These are phyloP conservation scores for Centrapalus pauciflorus DNA, from an alignment of 129 eudicot species.

Conservation along the genomic window DNA sequence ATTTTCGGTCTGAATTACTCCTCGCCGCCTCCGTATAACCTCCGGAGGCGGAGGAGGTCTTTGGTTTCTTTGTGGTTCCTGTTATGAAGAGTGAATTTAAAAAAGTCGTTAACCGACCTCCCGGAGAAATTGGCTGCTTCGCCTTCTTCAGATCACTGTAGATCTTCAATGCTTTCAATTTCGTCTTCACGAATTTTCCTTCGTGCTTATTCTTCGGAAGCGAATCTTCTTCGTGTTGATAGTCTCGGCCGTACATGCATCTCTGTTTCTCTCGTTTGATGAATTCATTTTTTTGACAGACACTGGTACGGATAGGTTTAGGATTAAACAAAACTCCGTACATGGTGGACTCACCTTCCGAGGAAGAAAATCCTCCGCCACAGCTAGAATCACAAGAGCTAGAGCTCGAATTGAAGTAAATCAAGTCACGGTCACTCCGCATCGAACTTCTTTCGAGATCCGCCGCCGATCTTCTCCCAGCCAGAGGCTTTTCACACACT, in stretches of 20 bases:
- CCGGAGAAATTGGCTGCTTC: conserved; percentile 77
- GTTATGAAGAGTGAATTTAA: conserved; percentile 56
- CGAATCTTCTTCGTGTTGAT: background rate
- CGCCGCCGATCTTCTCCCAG: conserved; percentile 34
- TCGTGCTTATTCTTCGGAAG: conserved; percentile 32
- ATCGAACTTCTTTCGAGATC: conserved; percentile 23
- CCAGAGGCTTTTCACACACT: conserved; percentile 20
- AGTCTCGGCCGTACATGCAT: background rate
- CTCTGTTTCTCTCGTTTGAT: background rate
- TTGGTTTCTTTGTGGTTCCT: conserved; percentile 32
- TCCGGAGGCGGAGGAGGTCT: conserved; percentile 2
- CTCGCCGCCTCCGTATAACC: background rate
- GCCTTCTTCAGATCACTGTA: conserved; percentile 65
- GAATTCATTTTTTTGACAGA: conserved; percentile 18
- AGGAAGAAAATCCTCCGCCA: conserved; percentile 39
- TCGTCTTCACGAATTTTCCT: conserved; percentile 53
- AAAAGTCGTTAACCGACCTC: conserved; percentile 53
- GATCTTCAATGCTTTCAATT: conserved; percentile 58
- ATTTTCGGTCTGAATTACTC: conserved; percentile 11
- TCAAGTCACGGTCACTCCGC: conserved; percentile 2
- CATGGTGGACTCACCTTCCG: conserved; percentile 43
- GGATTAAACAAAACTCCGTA: conserved; percentile 26
- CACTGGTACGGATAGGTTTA: conserved; percentile 47
- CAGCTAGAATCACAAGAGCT: conserved; percentile 63
- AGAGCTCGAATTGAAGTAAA: conserved; percentile 32